Percentiles rank a stretch among this genome's conserved stretches.
Conservation (phyloP, 768 basidiomycete species). For the Tulasnella sp. region DNA sequence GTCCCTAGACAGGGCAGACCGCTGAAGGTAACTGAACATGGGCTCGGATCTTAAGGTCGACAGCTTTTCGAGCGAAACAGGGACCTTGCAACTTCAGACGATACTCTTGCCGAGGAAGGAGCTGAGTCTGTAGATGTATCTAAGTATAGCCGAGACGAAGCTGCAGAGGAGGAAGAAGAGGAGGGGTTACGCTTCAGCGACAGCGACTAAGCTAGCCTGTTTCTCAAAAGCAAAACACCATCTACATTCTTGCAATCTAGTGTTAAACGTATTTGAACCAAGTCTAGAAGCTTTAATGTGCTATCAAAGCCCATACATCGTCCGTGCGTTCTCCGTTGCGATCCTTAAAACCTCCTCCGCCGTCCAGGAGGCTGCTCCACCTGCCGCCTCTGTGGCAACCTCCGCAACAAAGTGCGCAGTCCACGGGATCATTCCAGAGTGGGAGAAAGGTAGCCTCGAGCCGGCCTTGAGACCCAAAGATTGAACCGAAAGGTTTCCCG, state of each 20-base stretch:
- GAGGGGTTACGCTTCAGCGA: slow-evolving; percentile 68
- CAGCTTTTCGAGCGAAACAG: slow-evolving; percentile 83
- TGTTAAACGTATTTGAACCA: neutral
- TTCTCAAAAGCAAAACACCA: neutral
- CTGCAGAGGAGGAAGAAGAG: slow-evolving; percentile 48
- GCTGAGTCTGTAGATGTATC: slow-evolving; percentile 78
- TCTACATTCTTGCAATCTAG: neutral
- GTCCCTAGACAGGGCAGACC: slow-evolving; percentile 17
- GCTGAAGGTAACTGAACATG: too few relatives aligned
- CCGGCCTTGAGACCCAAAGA: slow-evolving; percentile 27
- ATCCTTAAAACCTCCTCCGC: slow-evolving; percentile 21
- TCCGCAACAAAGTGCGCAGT: slow-evolving; percentile 62
- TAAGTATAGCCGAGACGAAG: slow-evolving; percentile 65
- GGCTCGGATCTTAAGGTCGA: slow-evolving; percentile 44
- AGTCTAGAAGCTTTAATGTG: neutral
- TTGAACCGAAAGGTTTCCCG: slow-evolving; percentile 51
- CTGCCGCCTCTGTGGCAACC: slow-evolving; percentile 24
- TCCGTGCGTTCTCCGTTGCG: slow-evolving; percentile 51
- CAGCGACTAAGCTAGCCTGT: slow-evolving; percentile 46
- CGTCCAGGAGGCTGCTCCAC: neutral
- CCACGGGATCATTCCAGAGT: slow-evolving; percentile 79
- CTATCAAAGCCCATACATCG: slow-evolving; percentile 40
- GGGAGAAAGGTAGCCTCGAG: slow-evolving; percentile 47
- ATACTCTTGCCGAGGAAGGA: slow-evolving; percentile 67
- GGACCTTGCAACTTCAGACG: slow-evolving; percentile 61